Evolutionary conservation across 2,329 filamentous ascomycete genomes (phyloP).

Genomic region (Aspergillus persii): DNA sequence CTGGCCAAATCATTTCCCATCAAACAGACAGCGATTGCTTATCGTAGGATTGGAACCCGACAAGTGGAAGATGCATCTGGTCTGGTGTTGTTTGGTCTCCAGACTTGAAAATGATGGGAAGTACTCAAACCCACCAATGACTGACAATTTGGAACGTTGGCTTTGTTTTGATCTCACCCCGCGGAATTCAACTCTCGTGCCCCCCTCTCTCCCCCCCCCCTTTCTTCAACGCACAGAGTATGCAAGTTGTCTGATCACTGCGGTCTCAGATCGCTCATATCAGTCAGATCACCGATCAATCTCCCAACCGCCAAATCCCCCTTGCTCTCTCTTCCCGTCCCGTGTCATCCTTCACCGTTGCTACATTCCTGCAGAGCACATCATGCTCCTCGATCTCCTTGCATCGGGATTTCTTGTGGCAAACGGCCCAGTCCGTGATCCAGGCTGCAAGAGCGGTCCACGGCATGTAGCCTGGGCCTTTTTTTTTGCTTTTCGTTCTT

Average conservation of each 20-base stretch:
- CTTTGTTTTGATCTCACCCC: too few relatives aligned
- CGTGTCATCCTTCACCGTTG: neutral
- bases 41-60: neutral
- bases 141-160: too few relatives aligned
- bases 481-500: neutral
- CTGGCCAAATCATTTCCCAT: neutral
- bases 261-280: too few relatives aligned
- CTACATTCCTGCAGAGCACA: neutral
- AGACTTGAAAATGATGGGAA: too few relatives aligned
- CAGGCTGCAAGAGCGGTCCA: neutral
- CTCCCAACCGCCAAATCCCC: neutral
- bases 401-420: constrained; percentile 5
- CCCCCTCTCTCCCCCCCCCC: neutral
- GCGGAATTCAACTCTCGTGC: too few relatives aligned
- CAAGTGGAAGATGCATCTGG: too few relatives aligned
- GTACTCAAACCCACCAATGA: too few relatives aligned
- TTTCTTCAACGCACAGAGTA: neutral
- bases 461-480: neutral
- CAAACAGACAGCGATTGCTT: constrained; percentile 1
- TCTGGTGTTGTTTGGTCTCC: too few relatives aligned
- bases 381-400: neutral
- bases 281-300: too few relatives aligned
- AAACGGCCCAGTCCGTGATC: constrained; percentile 19
- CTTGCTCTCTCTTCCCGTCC: neutral
- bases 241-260: too few relatives aligned